These are phyloP conservation scores for Furculomyces boomerangus DNA, from an alignment of 371 early-diverging fungal species.

Conservation along the genomic window DNA sequence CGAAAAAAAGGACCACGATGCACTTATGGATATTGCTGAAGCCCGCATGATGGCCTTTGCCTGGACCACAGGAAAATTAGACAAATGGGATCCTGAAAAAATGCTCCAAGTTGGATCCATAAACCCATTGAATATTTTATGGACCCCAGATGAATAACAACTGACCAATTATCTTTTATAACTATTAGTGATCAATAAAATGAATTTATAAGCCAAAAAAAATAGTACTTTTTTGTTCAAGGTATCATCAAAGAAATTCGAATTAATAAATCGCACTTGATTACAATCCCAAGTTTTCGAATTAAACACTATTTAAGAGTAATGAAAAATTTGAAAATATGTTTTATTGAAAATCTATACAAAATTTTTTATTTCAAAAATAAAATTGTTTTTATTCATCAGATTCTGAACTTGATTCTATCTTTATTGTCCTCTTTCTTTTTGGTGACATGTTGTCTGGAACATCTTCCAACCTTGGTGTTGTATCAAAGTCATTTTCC, in stretches of 20 bases:
- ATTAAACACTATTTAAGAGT: not conserved
- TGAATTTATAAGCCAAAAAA: too few species aligned
- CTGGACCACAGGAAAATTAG: constrained; percentile 23
- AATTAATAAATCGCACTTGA: not conserved
- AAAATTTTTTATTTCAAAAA: too few species aligned
- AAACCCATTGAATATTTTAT: constrained; percentile 28
- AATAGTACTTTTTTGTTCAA: too few species aligned
- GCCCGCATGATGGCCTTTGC: constrained; percentile 29
- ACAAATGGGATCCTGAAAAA: constrained; percentile 25
- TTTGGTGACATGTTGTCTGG: too few species aligned
- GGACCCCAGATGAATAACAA: constrained; percentile 15
- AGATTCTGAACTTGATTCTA: too few species aligned
- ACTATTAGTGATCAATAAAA: too few species aligned
- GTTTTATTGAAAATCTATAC: too few species aligned
- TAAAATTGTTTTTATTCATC: too few species aligned
- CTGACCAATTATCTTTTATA: not conserved
- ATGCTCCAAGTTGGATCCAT: constrained; percentile 24
- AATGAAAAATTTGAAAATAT: not conserved
- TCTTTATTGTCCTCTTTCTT: too few species aligned
- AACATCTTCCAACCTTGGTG: too few species aligned
- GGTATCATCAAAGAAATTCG: too few species aligned
- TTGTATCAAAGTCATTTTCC: not conserved
- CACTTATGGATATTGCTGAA: constrained; percentile 28
- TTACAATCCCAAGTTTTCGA: not conserved
- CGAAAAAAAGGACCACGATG: constrained; percentile 19